phyloP scores from a whole-genome alignment of 2,329 filamentous ascomycete species.

The Trichoderma gracile region DNA sequence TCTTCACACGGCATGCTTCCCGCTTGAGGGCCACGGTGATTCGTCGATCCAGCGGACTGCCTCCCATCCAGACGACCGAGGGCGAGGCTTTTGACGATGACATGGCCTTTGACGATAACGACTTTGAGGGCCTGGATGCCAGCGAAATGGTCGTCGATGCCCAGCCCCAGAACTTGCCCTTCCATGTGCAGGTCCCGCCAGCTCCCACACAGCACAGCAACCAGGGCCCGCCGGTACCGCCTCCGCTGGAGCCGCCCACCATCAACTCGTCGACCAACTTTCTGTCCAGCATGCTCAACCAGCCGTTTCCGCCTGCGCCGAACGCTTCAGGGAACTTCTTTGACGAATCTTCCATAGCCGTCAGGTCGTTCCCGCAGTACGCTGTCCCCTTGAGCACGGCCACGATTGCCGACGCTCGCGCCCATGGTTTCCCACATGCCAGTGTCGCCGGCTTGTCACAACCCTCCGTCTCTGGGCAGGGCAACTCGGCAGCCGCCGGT shows the following conservation, averaged over 20 bases:
- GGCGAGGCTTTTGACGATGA: constrained; percentile 47
- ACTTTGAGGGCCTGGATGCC: constrained; percentile 44
- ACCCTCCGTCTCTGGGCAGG: constrained; percentile 29
- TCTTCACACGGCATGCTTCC: constrained; percentile 29
- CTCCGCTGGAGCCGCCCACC: constrained; percentile 28
- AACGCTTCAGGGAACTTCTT: constrained; percentile 31
- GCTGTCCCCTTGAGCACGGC: constrained; percentile 28
- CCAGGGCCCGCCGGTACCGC: constrained; percentile 33
- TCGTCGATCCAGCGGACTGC: constrained; percentile 27
- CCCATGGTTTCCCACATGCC: constrained; percentile 31
- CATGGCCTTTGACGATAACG: constrained; percentile 48
- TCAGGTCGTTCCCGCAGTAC: constrained; percentile 26
- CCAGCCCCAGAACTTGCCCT: constrained; percentile 33
- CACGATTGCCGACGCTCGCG: constrained; percentile 27
- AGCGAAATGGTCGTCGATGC: constrained; percentile 43
- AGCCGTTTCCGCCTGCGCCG: constrained; percentile 29
- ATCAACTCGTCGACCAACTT: constrained; percentile 7
- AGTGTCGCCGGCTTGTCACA: constrained; percentile 37
- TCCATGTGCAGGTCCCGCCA: constrained; percentile 21
- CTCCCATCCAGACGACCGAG: constrained; percentile 31
- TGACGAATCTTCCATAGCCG: neutral
- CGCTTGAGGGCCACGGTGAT: neutral
- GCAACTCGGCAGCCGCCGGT: constrained; percentile 33
- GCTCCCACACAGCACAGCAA: constrained; percentile 8
- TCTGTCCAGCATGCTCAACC: constrained; percentile 14